Conservation (phyloP, 2,329 filamentous ascomycete species). For the Endothia cerciana region DNA sequence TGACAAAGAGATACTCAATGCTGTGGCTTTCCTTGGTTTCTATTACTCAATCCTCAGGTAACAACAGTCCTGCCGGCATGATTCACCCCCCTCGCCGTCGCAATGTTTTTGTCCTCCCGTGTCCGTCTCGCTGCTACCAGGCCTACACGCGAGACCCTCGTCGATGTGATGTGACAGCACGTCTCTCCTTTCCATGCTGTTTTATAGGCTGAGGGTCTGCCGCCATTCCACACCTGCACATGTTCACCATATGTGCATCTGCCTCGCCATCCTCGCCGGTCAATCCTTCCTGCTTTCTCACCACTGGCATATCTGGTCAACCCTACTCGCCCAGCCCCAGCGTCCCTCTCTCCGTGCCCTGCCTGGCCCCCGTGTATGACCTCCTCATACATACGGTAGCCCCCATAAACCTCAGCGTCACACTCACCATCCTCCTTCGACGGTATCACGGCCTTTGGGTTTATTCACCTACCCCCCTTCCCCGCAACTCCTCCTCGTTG, state of each 20-base stretch:
- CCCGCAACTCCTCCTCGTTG: constrained; percentile 11
- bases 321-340: constrained; percentile 4
- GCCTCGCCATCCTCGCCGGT: constrained; percentile 1
- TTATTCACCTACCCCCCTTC: constrained; percentile 11
- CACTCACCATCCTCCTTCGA: constrained; percentile 21
- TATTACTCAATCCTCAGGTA: constrained; percentile 31
- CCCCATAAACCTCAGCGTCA: too few relatives aligned
- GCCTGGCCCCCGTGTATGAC: neutral
- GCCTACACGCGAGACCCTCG: neutral
- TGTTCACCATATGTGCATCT: neutral
- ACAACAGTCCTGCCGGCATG: constrained; percentile 19
- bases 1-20: constrained; percentile 29
- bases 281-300: neutral
- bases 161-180: neutral
- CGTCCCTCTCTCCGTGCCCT: neutral
- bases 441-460: constrained; percentile 10
- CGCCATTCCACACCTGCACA: neutral
- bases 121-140: neutral
- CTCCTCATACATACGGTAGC: constrained; percentile 6
- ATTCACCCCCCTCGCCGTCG: constrained; percentile 12
- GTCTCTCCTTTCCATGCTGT: neutral
- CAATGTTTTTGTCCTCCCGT: neutral
- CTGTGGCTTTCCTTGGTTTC: constrained; percentile 25
- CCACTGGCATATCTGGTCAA: neutral
- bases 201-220: constrained; percentile 6